Base-by-base conservation (phyloP, 768 basidiomycete species). In the Podaxis sp. region DNA sequence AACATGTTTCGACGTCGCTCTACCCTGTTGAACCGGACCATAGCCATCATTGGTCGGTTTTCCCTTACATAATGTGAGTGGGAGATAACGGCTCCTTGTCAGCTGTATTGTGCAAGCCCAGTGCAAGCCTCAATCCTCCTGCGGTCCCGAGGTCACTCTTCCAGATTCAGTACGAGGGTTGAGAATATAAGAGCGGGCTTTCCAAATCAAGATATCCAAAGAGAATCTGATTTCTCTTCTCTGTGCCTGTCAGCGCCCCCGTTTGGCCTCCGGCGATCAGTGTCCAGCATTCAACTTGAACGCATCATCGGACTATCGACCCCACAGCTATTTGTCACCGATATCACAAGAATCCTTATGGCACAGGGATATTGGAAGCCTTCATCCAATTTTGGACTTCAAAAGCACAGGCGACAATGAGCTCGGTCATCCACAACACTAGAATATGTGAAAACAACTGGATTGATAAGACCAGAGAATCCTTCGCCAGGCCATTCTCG, bases 21-120 rank as follows among this genome's bases (percentile, higher is more conserved):
- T 37, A 40, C 52, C 37, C 9, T 35, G 23, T 52, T 52, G 51
- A n/a, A 18, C 16, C 47, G 47, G 47, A 48, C 47, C 47, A 48
- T 48, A 21, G 25, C 52, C 52, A 14, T n/a, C 21, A 38, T 11
- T 25, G n/a, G 25, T 54, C 52, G 52, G 36, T 16, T 11, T 18
- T 47, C 23, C 4, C 7, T 58, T 60, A 60, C 59, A 60, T 60
- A 60, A 60, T 32, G 40, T 37, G 27, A 48, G 7, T 9, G 10
- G 46, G 38, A 40, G 42, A 21, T 44, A 16, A 44, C 27, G 11
- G 9, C 25, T 48, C 21, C 21, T 27, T 23, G 13, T 25, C 14
- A 13, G 13, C 11, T 10, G 21, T 48, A 11, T 23, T 48, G 7
- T 13, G n/a, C 40, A 14, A 42, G 13, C n/a, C 40, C 11, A 27